These are phyloP conservation scores for Didymella segeticola DNA, from an alignment of 2,329 filamentous ascomycete genomes.

Conservation along the genomic window DNA sequence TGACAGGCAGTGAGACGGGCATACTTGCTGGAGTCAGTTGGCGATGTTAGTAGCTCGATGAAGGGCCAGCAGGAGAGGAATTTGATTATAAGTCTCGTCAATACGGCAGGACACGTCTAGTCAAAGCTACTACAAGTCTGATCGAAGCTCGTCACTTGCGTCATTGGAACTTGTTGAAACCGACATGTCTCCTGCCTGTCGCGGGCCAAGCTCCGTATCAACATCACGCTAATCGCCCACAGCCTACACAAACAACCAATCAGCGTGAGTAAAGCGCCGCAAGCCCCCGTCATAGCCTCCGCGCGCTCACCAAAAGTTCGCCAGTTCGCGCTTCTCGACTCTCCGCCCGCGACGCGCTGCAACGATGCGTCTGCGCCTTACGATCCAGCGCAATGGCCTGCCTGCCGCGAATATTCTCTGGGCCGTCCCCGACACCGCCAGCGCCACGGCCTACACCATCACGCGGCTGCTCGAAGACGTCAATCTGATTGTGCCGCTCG, in stretches of 20 bases:
- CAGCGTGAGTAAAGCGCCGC: not conserved
- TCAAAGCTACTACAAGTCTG: not conserved
- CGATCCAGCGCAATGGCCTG: slow-evolving; percentile 46
- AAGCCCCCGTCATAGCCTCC: slow-evolving; percentile 16
- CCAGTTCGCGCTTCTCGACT: slow-evolving; percentile 17
- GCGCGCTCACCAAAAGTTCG: slow-evolving; percentile 21
- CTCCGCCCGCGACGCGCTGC: slow-evolving; percentile 9
- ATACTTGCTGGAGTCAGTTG: slow-evolving; percentile 19
- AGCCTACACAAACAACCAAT: not conserved
- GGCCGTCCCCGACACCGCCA: slow-evolving; percentile 44
- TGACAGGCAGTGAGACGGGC: slow-evolving; percentile 35
- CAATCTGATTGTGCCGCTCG: slow-evolving; percentile 81
- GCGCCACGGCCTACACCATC: slow-evolving; percentile 62
- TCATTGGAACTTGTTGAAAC: slow-evolving; percentile 15
- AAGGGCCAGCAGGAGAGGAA: not conserved
- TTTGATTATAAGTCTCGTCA: not conserved
- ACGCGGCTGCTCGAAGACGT: slow-evolving; percentile 78
- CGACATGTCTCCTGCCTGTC: slow-evolving; percentile 1
- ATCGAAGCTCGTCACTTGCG: slow-evolving; percentile 1
- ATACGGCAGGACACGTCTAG: too few relatives aligned
- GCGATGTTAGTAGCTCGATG: not conserved
- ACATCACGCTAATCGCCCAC: slow-evolving; percentile 1
- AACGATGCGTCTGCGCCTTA: slow-evolving; percentile 48
- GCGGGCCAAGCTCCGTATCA: slow-evolving; percentile 15
- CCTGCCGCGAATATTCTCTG: slow-evolving; percentile 48